phyloP scores from a whole-genome alignment of 352 stramenopile genomes.

The Phytophthora uliginosa region DNA sequence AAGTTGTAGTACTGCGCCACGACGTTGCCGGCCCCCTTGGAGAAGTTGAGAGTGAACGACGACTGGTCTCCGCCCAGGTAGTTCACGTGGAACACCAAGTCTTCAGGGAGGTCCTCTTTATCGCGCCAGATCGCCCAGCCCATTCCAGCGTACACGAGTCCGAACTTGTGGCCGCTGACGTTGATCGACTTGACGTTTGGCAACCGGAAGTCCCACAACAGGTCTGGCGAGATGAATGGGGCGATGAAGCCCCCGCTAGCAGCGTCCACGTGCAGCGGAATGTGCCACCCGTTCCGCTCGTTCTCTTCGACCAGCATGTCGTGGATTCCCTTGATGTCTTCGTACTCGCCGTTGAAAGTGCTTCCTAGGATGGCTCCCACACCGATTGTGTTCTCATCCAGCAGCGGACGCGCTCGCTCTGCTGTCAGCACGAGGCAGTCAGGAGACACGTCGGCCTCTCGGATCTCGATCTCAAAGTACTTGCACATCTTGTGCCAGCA shows the following conservation, averaged over 20 bases:
- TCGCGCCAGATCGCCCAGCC: constrained; percentile 92
- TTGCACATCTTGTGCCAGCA: constrained; percentile 36
- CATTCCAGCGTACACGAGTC: constrained; percentile 91
- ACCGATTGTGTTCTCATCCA: constrained; percentile 94
- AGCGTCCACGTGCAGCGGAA: constrained; percentile 84
- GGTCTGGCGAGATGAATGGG: constrained; percentile 86
- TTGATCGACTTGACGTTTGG: constrained; percentile 93
- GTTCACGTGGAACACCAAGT: constrained; percentile 71
- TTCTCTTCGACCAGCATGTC: constrained; percentile 86
- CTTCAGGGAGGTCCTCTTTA: constrained; percentile 70
- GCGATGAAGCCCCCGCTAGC: constrained; percentile 79
- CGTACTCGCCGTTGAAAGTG: constrained; percentile 94
- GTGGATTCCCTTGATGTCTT: constrained; percentile 90
- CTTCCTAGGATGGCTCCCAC: constrained; percentile 90
- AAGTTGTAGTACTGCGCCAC: constrained; percentile 36
- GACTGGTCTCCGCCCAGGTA: constrained; percentile 81
- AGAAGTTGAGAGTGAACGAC: constrained; percentile 94
- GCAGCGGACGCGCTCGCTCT: constrained; percentile 71
- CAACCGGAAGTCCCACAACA: constrained; percentile 89
- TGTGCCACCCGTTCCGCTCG: constrained; percentile 70
- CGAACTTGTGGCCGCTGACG: constrained; percentile 94
- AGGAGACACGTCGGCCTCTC: constrained; percentile 23
- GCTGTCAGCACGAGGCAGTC: constrained; percentile 80
- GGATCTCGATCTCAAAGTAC: constrained; percentile 34
- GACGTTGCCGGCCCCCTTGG: constrained; percentile 75